Percentiles rank a stretch among this genome's conserved stretches.
These are phyloP conservation scores for Leucogyrophana mollusca DNA, from an alignment of 768 basidiomycete genomes.

Conservation along the genomic window DNA sequence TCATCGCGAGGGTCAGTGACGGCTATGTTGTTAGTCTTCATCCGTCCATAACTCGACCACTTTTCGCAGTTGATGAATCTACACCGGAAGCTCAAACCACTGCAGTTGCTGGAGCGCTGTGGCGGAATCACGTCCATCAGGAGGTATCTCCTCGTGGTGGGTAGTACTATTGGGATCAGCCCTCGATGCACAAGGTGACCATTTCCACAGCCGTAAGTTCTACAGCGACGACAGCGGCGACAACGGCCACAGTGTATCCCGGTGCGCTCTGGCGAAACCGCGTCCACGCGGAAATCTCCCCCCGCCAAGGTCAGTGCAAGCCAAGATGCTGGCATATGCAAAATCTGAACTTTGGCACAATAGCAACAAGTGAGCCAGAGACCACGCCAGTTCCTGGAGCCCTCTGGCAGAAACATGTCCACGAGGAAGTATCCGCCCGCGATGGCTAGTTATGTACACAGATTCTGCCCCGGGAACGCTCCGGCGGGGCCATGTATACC, in stretches of 20 bases:
- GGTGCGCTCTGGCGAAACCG: not conserved
- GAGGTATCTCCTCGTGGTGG: slow-evolving; percentile 1
- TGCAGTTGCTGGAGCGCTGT: not conserved
- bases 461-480: no score
- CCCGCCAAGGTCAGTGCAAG: slow-evolving; percentile 1
- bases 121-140: not conserved
- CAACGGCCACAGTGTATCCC: not conserved
- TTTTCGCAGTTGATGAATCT: not conserved
- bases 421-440: slow-evolving; percentile 10
- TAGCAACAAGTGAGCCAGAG: not conserved
- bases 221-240: not conserved
- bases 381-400: slow-evolving; percentile 3
- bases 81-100: not conserved
- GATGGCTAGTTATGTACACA: no score
- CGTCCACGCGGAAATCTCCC: not conserved
- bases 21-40: not conserved
- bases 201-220: not conserved
- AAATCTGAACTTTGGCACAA: slow-evolving; percentile 16
- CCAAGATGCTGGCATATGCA: slow-evolving; percentile 3
- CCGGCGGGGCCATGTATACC: no score
- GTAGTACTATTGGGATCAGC: not conserved
- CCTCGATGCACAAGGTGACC: not conserved
- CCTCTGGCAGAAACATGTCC: slow-evolving; percentile 18
- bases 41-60: not conserved
- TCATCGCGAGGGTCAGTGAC: not conserved